These are phyloP conservation scores for Hanseniaspora taiwanica DNA, from an alignment of 805 yeast genomes.

Conservation along the genomic window DNA sequence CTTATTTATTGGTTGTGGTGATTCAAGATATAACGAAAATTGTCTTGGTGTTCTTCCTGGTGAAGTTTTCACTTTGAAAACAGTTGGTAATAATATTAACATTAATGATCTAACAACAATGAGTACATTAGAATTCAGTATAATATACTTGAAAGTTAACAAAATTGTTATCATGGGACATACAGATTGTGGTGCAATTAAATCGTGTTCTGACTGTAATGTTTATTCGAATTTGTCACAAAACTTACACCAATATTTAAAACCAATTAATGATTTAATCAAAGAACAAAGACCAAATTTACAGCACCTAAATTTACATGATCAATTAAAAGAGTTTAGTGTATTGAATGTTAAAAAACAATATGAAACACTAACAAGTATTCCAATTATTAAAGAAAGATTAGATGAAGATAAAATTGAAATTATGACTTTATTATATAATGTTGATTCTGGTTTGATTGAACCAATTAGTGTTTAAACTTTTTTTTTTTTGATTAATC, in stretches of 20 bases:
- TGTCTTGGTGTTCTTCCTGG: constrained; percentile 76
- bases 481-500: no score
- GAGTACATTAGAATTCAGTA: constrained; percentile 78
- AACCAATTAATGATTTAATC: constrained; percentile 54
- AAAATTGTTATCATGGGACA: constrained; percentile 87
- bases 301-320: constrained; percentile 28
- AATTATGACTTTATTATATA: constrained; percentile 75
- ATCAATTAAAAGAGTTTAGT: constrained; percentile 47
- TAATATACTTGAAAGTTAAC: constrained; percentile 67
- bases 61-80: constrained; percentile 78
- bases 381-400: constrained; percentile 50
- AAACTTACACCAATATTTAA: constrained; percentile 31
- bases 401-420: constrained; percentile 48
- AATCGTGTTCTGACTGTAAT: constrained; percentile 53
- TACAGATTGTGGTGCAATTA: constrained; percentile 88
- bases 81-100: constrained; percentile 69
- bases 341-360: constrained; percentile 69
- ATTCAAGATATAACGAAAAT: constrained; percentile 76
- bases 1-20: constrained; percentile 89
- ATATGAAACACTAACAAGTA: constrained; percentile 46
- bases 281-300: constrained; percentile 43
- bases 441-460: constrained; percentile 64
- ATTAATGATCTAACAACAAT: constrained; percentile 56
- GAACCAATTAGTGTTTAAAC: constrained; percentile 19
- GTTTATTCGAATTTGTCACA: constrained; percentile 4